A percentile compares a stretch with the other conserved stretches of the same genome.
phyloP scores from a whole-genome alignment of 1,284 basidiomycete species.

The Ustilago bromivora region DNA sequence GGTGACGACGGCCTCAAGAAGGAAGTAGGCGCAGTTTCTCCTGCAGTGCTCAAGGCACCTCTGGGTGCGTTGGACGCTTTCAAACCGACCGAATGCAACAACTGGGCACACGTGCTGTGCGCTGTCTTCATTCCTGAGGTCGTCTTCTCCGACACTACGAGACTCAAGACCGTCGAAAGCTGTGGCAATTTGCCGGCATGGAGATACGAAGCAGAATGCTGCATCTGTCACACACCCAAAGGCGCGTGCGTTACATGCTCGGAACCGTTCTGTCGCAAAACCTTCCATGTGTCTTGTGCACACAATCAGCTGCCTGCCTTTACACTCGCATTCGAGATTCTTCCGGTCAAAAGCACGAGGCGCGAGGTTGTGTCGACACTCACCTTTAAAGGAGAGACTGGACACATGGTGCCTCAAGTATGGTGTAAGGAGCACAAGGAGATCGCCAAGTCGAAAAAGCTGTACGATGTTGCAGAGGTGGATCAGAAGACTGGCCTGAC shows the following conservation, averaged over 20 bases:
- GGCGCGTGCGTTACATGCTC: slow-evolving; percentile 87
- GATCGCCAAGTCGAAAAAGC: slow-evolving; percentile 74
- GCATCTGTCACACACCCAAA: slow-evolving; percentile 75
- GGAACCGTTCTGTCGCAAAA: slow-evolving; percentile 77
- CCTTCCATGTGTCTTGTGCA: slow-evolving; percentile 90
- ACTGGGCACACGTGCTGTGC: slow-evolving; percentile 92
- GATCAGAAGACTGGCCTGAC: slow-evolving; percentile 84
- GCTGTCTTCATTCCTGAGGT: slow-evolving; percentile 88
- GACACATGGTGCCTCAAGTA: slow-evolving; percentile 83
- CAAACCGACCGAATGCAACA: slow-evolving; percentile 92
- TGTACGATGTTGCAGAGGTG: slow-evolving; percentile 85
- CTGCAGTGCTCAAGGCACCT: slow-evolving; percentile 22
- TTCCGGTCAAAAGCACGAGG: slow-evolving; percentile 74
- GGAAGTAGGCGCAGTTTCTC: slow-evolving; percentile 12
- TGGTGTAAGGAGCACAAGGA: slow-evolving; percentile 85
- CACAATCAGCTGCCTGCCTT: slow-evolving; percentile 78
- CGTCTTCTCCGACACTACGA: slow-evolving; percentile 79
- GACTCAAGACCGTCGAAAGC: slow-evolving; percentile 85
- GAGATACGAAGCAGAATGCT: slow-evolving; percentile 70
- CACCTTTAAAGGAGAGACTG: slow-evolving; percentile 87
- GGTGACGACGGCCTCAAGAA: slow-evolving; percentile 31
- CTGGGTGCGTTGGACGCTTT: slow-evolving; percentile 78
- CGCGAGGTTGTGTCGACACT: slow-evolving; percentile 74
- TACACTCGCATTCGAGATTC: slow-evolving; percentile 90
- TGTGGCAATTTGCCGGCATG: slow-evolving; percentile 77